Evolutionary conservation across 2,329 filamentous ascomycete species (phyloP).

Genomic region (Ceratocystis alfenasii): DNA sequence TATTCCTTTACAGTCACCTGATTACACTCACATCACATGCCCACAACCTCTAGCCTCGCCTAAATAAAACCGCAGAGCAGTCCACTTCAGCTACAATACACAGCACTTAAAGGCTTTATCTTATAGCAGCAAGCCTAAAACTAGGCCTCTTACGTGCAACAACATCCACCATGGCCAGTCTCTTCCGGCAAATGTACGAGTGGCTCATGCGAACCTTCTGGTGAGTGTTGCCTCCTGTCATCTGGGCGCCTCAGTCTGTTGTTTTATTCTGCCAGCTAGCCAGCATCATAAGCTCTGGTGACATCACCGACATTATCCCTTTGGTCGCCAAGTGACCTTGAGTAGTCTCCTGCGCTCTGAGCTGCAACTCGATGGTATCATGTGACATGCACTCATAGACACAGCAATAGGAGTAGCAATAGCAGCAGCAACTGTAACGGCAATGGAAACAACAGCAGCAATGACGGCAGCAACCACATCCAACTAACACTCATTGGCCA

Average conservation of each 20-base stretch:
- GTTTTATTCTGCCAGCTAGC: not conserved
- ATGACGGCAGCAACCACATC: not conserved
- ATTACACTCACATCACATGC: not conserved
- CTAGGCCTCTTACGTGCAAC: not conserved
- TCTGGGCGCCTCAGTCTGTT: not conserved
- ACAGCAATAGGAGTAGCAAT: not conserved
- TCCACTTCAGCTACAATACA: not conserved
- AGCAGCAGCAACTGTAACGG: not conserved
- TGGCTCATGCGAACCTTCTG: slow-evolving; percentile 97
- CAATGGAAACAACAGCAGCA: not conserved
- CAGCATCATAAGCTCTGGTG: not conserved
- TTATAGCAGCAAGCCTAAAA: not conserved
- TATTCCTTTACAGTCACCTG: not conserved
- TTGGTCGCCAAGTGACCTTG: not conserved
- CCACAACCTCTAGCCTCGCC: not conserved
- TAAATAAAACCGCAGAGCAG: not conserved
- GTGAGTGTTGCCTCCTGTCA: slow-evolving; percentile 41
- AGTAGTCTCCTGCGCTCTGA: not conserved
- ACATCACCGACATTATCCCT: not conserved
- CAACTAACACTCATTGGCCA: slow-evolving; percentile 14
- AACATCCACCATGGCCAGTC: slow-evolving; percentile 59
- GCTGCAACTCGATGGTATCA: not conserved
- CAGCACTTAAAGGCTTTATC: not conserved
- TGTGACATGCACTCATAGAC: not conserved
- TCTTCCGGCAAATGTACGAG: slow-evolving; percentile 94